A percentile compares a stretch with the other conserved stretches of the same genome.
These are phyloP conservation scores for Zostera marina DNA, from an alignment of 116 monocot species.

Conservation along the genomic window DNA sequence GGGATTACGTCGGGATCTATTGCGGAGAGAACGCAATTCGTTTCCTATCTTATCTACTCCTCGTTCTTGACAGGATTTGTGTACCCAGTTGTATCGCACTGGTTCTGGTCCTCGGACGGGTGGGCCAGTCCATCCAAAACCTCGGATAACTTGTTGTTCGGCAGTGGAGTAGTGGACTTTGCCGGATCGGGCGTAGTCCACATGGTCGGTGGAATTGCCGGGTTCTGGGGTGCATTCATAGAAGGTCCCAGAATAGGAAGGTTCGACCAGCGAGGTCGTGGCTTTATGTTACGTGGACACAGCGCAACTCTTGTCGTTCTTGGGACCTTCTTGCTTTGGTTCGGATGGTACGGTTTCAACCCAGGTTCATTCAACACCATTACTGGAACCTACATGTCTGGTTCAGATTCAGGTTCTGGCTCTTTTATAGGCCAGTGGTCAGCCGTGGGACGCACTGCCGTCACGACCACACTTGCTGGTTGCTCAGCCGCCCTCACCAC, in stretches of 20 bases:
- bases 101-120: conserved; percentile 40
- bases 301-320: conserved; percentile 42
- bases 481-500: conserved; percentile 22
- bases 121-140: conserved; percentile 18
- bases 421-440: conserved; percentile 18
- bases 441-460: conserved; percentile 22
- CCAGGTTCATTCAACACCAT: conserved; percentile 64
- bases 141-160: conserved; percentile 20
- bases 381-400: conserved; percentile 26
- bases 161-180: conserved; percentile 30
- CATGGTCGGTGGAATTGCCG: too few species aligned
- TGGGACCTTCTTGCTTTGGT: conserved; percentile 44
- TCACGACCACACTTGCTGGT: conserved; percentile 21
- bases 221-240: too few species aligned
- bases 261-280: conserved; percentile 31
- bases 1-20: too few species aligned
- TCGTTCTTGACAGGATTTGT: conserved; percentile 46
- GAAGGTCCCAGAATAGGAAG: conserved; percentile 28
- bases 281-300: conserved; percentile 33
- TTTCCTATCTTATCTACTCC: conserved; percentile 40
- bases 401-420: too few species aligned
- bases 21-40: too few species aligned
- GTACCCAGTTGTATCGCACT: conserved; percentile 42
- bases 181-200: too few species aligned
- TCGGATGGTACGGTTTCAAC: too few species aligned